phyloP scores from a whole-genome alignment of 2,329 filamentous ascomycete species.

The Aspergillus ochraceus region DNA sequence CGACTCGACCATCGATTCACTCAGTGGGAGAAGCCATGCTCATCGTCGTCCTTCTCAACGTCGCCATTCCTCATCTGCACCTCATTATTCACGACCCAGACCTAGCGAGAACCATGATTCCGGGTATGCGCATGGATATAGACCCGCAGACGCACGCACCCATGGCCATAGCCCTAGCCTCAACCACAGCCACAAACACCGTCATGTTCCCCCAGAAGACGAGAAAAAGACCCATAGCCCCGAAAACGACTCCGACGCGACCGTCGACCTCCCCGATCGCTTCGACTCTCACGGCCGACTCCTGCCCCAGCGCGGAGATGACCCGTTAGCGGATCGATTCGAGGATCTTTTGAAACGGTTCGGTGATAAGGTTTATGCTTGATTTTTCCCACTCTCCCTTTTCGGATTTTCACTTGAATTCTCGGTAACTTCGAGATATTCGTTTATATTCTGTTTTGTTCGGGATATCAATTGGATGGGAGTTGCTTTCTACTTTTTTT shows the following conservation, averaged over 20 bases:
- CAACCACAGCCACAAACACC: background rate
- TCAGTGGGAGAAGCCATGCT: slow-evolving; percentile 6
- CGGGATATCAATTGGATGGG: too few species aligned
- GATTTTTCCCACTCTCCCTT: slow-evolving; percentile 1
- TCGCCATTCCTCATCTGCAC: slow-evolving; percentile 26
- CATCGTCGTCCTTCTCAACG: slow-evolving; percentile 19
- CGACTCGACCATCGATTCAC: slow-evolving; percentile 34
- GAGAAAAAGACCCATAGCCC: background rate
- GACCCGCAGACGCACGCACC: background rate
- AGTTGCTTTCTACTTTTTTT: background rate
- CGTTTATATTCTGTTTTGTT: too few species aligned
- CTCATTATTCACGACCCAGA: slow-evolving; percentile 13
- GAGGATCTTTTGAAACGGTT: slow-evolving; percentile 38
- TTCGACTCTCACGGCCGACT: slow-evolving; percentile 45
- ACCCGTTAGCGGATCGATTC: slow-evolving; percentile 36
- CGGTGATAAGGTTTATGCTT: slow-evolving; percentile 22
- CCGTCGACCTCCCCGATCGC: slow-evolving; percentile 44
- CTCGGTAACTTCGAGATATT: background rate
- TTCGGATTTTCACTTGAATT: background rate
- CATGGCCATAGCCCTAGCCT: background rate
- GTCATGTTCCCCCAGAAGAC: background rate
- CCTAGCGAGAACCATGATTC: slow-evolving; percentile 4
- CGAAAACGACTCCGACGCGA: slow-evolving; percentile 43
- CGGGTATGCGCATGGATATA: background rate
- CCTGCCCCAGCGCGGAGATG: slow-evolving; percentile 32